Percentiles rank a stretch among this genome's conserved stretches.
phyloP scores from a whole-genome alignment of 768 basidiomycete species.

The Leccinum uliginosum region DNA sequence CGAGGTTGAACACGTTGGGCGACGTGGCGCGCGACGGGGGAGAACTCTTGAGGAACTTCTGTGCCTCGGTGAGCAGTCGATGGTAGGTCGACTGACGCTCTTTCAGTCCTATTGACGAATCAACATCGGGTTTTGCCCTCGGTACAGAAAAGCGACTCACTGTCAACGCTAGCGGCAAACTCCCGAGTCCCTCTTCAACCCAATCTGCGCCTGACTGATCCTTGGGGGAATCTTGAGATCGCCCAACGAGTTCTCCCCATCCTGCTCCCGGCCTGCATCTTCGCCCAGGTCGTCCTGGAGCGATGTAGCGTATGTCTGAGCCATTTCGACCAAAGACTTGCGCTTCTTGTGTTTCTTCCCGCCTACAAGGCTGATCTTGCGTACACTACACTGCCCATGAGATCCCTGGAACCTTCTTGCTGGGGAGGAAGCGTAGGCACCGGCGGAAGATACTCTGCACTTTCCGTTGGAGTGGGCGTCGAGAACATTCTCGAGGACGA shows the following conservation, averaged over 20 bases:
- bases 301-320: conserved; percentile 6
- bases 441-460: conserved; percentile 26
- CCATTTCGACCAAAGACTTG: conserved; percentile 43
- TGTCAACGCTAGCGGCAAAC: conserved; percentile 78
- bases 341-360: conserved; percentile 50
- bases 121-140: neutral
- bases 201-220: conserved; percentile 79
- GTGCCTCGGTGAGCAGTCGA: conserved; percentile 50
- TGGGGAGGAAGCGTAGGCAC: conserved; percentile 14
- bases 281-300: conserved; percentile 1
- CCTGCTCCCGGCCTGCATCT: neutral
- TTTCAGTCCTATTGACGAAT: conserved; percentile 58
- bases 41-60: conserved; percentile 44
- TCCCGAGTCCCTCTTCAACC: conserved; percentile 71
- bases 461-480: conserved; percentile 28
- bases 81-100: conserved; percentile 59
- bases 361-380: conserved; percentile 57
- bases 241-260: conserved; percentile 50
- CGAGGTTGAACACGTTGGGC: conserved; percentile 44
- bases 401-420: conserved; percentile 38
- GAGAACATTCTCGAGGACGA: conserved; percentile 27
- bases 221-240: conserved; percentile 70
- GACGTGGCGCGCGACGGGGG: conserved; percentile 44
- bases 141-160: conserved; percentile 43
- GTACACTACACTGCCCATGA: conserved; percentile 63